Percentiles rank a stretch among this genome's conserved stretches.
phyloP scores from a whole-genome alignment of 495 filamentous ascomycete species.

The Rostrohypoxylon terebratum region DNA sequence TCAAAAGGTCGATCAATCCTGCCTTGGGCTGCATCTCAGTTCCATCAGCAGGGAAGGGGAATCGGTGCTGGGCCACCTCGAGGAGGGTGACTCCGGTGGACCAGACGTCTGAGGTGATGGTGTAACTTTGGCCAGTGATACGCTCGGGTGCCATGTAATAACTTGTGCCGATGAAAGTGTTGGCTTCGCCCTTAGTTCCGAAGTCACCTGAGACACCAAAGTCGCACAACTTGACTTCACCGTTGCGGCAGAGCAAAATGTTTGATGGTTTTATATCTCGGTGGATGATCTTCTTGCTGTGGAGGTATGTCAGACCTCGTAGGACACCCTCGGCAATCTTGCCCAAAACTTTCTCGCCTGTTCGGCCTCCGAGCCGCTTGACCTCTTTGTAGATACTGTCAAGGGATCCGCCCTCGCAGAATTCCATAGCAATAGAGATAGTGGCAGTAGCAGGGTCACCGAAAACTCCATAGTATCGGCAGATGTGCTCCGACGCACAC shows the following conservation, averaged over 20 bases:
- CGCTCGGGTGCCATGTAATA: slow-evolving; percentile 99
- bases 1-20: slow-evolving; percentile 92
- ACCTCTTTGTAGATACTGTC: slow-evolving; percentile 98
- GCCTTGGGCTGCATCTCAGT: slow-evolving; percentile 88
- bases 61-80: slow-evolving; percentile 97
- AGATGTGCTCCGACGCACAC: slow-evolving; percentile 93
- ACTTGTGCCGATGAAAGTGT: slow-evolving; percentile 98
- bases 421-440: slow-evolving; percentile 99
- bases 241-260: slow-evolving; percentile 91
- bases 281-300: slow-evolving; percentile 96
- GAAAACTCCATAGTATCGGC: slow-evolving; percentile 96
- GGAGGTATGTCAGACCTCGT: slow-evolving; percentile 94
- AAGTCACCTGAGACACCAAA: slow-evolving; percentile 98
- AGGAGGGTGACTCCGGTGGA: slow-evolving; percentile 94
- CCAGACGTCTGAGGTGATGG: slow-evolving; percentile 98
- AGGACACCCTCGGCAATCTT: slow-evolving; percentile 97
- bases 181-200: slow-evolving; percentile 97
- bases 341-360: slow-evolving; percentile 97
- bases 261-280: slow-evolving; percentile 99
- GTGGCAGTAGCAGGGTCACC: slow-evolving; percentile 92
- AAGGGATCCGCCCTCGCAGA: slow-evolving; percentile 95
- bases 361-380: slow-evolving; percentile 91
- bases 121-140: slow-evolving; percentile 96
- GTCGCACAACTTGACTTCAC: slow-evolving; percentile 97
- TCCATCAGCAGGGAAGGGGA: slow-evolving; percentile 96